Evolutionary conservation across 768 basidiomycete genomes (phyloP).

Genomic region (Phlebiopsis gigantea): DNA sequence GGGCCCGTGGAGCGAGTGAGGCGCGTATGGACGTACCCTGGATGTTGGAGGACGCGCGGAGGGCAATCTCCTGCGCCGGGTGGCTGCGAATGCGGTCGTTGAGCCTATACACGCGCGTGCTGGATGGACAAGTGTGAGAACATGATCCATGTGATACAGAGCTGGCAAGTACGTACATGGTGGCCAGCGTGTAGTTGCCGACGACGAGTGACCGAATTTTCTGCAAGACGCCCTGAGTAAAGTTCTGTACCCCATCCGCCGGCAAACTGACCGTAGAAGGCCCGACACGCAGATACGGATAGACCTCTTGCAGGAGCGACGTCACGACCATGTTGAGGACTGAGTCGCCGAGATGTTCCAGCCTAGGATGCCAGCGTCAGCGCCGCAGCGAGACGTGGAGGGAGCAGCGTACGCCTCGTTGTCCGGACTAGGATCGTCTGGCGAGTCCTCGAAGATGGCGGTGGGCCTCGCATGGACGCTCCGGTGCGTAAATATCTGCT

Average conservation of each 20-base stretch:
- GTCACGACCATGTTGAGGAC: conserved; percentile 70
- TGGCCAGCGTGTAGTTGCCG: conserved; percentile 66
- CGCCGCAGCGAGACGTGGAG: neutral
- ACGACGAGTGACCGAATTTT: conserved; percentile 78
- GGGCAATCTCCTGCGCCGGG: conserved; percentile 65
- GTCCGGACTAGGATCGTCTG: conserved; percentile 69
- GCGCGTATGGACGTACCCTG: conserved; percentile 46
- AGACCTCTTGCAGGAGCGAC: conserved; percentile 52
- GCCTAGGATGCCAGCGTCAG: conserved; percentile 33
- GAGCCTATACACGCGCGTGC: conserved; percentile 61
- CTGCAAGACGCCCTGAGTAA: conserved; percentile 30
- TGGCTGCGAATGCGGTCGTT: conserved; percentile 60
- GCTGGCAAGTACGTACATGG: conserved; percentile 41
- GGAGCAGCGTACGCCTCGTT: conserved; percentile 63
- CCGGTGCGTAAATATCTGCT: conserved; percentile 71
- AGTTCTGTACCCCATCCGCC: neutral
- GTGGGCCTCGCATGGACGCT: conserved; percentile 65
- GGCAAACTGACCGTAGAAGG: conserved; percentile 58
- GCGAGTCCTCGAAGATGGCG: conserved; percentile 71
- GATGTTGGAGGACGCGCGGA: conserved; percentile 62
- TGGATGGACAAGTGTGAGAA: conserved; percentile 18
- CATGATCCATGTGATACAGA: neutral
- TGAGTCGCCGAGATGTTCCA: conserved; percentile 73
- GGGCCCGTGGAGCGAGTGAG: conserved; percentile 4
- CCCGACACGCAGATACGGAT: conserved; percentile 69